A percentile compares a stretch with the other conserved stretches of the same genome.
Conservation (phyloP, 371 early-diverging fungal genomes). For the Saksenaea vasiformis region DNA sequence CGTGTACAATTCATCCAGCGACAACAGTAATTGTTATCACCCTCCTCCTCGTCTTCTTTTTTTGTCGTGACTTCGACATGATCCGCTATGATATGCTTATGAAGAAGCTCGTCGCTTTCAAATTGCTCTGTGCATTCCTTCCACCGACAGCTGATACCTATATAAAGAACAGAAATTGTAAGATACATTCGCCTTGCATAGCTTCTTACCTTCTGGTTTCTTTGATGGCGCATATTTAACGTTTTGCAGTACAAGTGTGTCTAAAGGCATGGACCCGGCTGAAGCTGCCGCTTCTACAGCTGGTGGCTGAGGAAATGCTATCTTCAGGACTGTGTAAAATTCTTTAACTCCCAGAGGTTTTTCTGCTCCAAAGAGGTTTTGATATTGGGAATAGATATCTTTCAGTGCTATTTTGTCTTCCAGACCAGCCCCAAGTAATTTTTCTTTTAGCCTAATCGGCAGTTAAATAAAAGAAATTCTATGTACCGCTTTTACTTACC, state of each 20-base stretch:
- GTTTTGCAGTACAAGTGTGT: constrained; percentile 24
- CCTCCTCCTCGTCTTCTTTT: constrained; percentile 10
- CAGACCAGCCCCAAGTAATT: constrained; percentile 21
- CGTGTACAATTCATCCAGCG: constrained; percentile 57
- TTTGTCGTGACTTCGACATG: constrained; percentile 26
- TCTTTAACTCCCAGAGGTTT: constrained; percentile 47
- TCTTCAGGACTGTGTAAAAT: constrained; percentile 48
- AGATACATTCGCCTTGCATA: background rate
- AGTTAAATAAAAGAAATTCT: too few species aligned
- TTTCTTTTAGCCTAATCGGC: constrained; percentile 44
- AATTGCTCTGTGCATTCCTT: constrained; percentile 41
- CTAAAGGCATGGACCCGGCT: constrained; percentile 14
- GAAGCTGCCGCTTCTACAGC: constrained; percentile 25
- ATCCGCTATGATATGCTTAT: constrained; percentile 48
- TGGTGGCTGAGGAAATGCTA: constrained; percentile 51
- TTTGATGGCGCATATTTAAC: constrained; percentile 32
- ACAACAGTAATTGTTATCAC: constrained; percentile 34
- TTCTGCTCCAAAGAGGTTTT: constrained; percentile 37
- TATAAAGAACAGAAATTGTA: background rate
- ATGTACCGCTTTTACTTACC: constrained; percentile 39
- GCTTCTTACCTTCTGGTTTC: constrained; percentile 28
- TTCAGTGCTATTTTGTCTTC: constrained; percentile 37
- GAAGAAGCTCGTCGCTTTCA: constrained; percentile 36
- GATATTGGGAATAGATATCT: constrained; percentile 39
- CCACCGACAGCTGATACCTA: constrained; percentile 46